Conservation (phyloP, 805 yeast genomes). For the Aciculoconidium aculeatum region DNA sequence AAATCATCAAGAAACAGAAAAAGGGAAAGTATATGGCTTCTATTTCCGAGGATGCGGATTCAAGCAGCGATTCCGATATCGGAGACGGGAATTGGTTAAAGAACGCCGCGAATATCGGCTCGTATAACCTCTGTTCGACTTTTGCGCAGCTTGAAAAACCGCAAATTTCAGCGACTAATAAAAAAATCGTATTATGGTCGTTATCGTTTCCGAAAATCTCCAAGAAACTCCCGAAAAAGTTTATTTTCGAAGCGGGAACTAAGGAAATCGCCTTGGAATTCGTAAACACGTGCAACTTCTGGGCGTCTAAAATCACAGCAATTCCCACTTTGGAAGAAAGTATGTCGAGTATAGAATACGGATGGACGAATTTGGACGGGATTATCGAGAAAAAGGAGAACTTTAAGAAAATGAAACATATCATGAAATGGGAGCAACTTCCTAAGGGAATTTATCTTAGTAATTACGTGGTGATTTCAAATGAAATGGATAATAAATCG, state of each 20-base stretch:
- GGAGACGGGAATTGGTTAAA: slow-evolving; percentile 71
- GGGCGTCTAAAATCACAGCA: slow-evolving; percentile 84
- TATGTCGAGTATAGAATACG: slow-evolving; percentile 73
- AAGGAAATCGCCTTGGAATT: slow-evolving; percentile 62
- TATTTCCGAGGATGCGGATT: slow-evolving; percentile 11
- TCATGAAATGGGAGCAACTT: slow-evolving; percentile 39
- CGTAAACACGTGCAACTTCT: slow-evolving; percentile 76
- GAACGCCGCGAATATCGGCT: slow-evolving; percentile 52
- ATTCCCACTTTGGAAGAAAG: slow-evolving; percentile 67
- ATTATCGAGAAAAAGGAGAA: slow-evolving; percentile 21
- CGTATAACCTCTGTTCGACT: slow-evolving; percentile 47
- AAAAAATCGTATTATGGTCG: slow-evolving; percentile 38
- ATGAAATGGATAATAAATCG: slow-evolving; percentile 12
- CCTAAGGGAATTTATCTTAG: slow-evolving; percentile 38
- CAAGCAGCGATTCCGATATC: slow-evolving; percentile 23
- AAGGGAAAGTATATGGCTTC: slow-evolving; percentile 16
- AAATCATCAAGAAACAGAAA: slow-evolving; percentile 35
- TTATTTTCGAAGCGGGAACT: slow-evolving; percentile 64
- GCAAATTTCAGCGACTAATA: slow-evolving; percentile 5
- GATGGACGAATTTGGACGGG: slow-evolving; percentile 54
- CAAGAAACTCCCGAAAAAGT: slow-evolving; percentile 29
- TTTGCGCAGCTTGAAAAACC: slow-evolving; percentile 37
- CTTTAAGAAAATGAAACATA: slow-evolving; percentile 27
- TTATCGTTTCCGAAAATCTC: slow-evolving; percentile 47
- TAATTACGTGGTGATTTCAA: slow-evolving; percentile 19